These are phyloP conservation scores for Hibiscus mutabilis DNA, from an alignment of 345 rosid species.

Conservation along the genomic window DNA sequence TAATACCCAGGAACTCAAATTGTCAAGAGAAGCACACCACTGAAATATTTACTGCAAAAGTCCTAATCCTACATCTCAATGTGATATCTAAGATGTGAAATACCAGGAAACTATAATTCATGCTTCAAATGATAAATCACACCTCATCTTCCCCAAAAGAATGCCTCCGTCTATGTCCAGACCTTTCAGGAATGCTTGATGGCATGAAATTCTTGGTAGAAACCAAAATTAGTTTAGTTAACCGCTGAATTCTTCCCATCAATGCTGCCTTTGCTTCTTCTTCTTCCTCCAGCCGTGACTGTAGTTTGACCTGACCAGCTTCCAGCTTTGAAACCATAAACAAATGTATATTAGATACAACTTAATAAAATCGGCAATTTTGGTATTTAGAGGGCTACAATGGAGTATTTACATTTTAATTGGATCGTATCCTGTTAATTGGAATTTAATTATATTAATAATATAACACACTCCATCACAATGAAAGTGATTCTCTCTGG, in stretches of 20 bases:
- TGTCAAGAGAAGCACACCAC: conserved; percentile 6
- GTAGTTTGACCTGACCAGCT: conserved; percentile 70
- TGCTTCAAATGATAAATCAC: conserved; percentile 1
- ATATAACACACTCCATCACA: neutral
- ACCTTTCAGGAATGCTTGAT: conserved; percentile 42
- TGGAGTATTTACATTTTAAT: neutral
- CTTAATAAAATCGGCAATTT: neutral
- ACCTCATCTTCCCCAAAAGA: conserved; percentile 85
- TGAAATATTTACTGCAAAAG: conserved; percentile 1
- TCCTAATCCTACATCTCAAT: neutral
- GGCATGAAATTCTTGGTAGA: conserved; percentile 60
- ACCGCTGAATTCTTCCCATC: conserved; percentile 67
- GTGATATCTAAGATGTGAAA: conserved; percentile 1
- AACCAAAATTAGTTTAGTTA: conserved; percentile 63
- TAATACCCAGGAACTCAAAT: conserved; percentile 1
- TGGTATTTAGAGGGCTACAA: neutral
- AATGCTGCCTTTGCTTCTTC: conserved; percentile 69
- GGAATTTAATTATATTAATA: neutral
- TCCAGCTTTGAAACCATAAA: conserved; percentile 44
- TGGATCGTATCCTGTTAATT: neutral
- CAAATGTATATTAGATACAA: conserved; percentile 5
- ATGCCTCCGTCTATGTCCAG: conserved; percentile 53
- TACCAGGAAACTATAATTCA: conserved; percentile 4
- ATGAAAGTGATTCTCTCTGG: no score
- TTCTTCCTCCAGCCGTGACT: conserved; percentile 65